These are phyloP conservation scores for Pseudocercospora fijiensis DNA, from an alignment of 2,329 filamentous ascomycete species.

Conservation along the genomic window DNA sequence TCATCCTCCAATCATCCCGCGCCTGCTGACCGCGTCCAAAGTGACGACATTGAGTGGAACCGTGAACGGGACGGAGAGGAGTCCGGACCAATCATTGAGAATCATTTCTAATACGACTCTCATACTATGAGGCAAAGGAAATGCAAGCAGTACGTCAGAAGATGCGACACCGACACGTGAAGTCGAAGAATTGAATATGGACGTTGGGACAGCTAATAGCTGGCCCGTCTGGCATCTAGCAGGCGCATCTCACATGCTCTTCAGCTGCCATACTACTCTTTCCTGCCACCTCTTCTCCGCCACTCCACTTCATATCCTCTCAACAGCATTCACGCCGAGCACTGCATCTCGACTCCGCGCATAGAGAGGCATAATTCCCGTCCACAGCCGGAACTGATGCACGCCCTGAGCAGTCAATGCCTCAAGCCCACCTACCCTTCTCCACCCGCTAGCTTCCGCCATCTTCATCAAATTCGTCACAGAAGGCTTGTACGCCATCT, in stretches of 20 bases:
- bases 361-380: constrained; percentile 73
- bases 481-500: constrained; percentile 94
- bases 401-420: constrained; percentile 81
- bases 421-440: constrained; percentile 80
- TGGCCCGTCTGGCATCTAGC: no score
- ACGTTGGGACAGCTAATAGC: no score
- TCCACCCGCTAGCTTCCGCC: constrained; percentile 75
- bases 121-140: no score
- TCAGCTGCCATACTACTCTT: background rate
- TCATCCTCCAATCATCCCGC: constrained; percentile 3
- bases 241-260: background rate
- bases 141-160: no score
- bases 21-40: background rate
- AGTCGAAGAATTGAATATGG: no score
- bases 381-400: constrained; percentile 79
- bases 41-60: background rate
- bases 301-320: constrained; percentile 13
- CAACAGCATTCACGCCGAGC: constrained; percentile 27
- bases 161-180: background rate
- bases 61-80: background rate
- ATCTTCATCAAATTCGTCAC: constrained; percentile 82
- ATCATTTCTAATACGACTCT: background rate
- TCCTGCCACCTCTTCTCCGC: background rate
- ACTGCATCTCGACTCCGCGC: constrained; percentile 60
- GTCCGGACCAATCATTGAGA: background rate